Percentiles rank a stretch among this genome's conserved stretches.
phyloP scores from a whole-genome alignment of 2,329 filamentous ascomycete genomes.

The Colletotrichum tofieldiae region DNA sequence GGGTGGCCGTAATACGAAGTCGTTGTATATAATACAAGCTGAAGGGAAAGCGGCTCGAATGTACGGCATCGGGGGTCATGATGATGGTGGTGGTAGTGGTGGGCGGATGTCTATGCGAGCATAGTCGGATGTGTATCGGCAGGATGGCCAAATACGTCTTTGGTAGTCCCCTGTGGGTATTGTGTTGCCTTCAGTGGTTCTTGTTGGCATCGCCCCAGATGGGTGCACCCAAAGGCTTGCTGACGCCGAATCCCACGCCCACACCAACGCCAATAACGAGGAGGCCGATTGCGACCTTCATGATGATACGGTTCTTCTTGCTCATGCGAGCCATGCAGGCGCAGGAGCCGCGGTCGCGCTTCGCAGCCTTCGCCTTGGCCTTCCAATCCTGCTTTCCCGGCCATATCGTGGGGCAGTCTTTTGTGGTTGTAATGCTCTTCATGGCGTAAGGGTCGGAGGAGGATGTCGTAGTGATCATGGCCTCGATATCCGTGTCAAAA shows the following conservation, averaged over 20 bases:
- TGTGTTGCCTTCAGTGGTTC: slow-evolving; percentile 7
- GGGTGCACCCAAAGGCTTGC: slow-evolving; percentile 72
- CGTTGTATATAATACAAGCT: slow-evolving; percentile 41
- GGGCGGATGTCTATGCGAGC: slow-evolving; percentile 11
- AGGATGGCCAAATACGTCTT: not conserved
- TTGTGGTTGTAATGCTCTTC: slow-evolving; percentile 56
- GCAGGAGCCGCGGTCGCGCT: slow-evolving; percentile 65
- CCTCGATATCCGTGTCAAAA: slow-evolving; percentile 73
- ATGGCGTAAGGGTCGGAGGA: slow-evolving; percentile 51
- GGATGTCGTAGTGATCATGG: slow-evolving; percentile 60
- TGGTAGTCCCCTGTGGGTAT: not conserved
- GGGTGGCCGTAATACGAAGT: slow-evolving; percentile 20
- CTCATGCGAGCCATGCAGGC: slow-evolving; percentile 68
- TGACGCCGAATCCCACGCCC: slow-evolving; percentile 72
- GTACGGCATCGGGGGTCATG: slow-evolving; percentile 9
- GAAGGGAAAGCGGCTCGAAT: slow-evolving; percentile 34
- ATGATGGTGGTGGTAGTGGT: not conserved
- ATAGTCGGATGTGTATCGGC: slow-evolving; percentile 11
- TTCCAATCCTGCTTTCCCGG: slow-evolving; percentile 74
- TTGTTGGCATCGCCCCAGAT: slow-evolving; percentile 62
- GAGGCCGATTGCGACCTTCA: slow-evolving; percentile 68
- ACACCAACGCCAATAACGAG: slow-evolving; percentile 69
- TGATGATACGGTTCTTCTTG: slow-evolving; percentile 68
- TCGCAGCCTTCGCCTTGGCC: slow-evolving; percentile 70
- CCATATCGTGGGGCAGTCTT: slow-evolving; percentile 70